phyloP scores from a whole-genome alignment of 2,329 filamentous ascomycete genomes.

The Curvularia hawaiiensis region DNA sequence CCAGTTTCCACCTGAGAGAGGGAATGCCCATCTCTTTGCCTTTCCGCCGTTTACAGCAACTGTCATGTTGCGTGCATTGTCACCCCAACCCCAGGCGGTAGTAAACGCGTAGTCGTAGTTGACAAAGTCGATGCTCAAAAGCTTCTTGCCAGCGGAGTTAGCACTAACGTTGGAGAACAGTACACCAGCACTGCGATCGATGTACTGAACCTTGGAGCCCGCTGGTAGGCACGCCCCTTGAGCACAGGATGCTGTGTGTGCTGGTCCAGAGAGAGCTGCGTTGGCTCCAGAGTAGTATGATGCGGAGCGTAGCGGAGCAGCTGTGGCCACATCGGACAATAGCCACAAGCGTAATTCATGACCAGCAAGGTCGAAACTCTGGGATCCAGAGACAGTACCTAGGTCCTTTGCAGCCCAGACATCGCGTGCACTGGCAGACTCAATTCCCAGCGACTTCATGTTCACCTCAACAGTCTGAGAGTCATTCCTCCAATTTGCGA shows the following conservation, averaged over 20 bases:
- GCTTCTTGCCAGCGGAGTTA: constrained; percentile 31
- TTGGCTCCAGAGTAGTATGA: constrained; percentile 42
- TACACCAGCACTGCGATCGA: constrained; percentile 32
- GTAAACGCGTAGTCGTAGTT: constrained; percentile 49
- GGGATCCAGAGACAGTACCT: constrained; percentile 22
- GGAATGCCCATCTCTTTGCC: constrained; percentile 46
- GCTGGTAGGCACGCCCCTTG: constrained; percentile 35
- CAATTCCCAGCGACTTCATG: constrained; percentile 39
- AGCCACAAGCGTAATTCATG: constrained; percentile 42
- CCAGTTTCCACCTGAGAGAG: constrained; percentile 50
- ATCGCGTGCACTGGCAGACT: constrained; percentile 43
- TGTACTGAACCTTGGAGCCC: constrained; percentile 41
- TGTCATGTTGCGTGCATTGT: constrained; percentile 46
- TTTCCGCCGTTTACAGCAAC: constrained; percentile 47
- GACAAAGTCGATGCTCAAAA: constrained; percentile 48
- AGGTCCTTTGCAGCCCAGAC: constrained; percentile 42
- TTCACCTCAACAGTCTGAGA: constrained; percentile 40
- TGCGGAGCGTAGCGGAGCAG: constrained; percentile 16
- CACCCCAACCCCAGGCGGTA: constrained; percentile 40
- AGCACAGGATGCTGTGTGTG: constrained; percentile 32
- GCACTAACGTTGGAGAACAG: constrained; percentile 38
- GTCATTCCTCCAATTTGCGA: constrained; percentile 48
- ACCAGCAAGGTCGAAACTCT: constrained; percentile 24
- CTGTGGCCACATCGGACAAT: constrained; percentile 40
- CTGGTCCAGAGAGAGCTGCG: constrained; percentile 40